Base-by-base conservation (phyloP, 305 asterid genomes). In the Fraxinus floribunda region DNA sequence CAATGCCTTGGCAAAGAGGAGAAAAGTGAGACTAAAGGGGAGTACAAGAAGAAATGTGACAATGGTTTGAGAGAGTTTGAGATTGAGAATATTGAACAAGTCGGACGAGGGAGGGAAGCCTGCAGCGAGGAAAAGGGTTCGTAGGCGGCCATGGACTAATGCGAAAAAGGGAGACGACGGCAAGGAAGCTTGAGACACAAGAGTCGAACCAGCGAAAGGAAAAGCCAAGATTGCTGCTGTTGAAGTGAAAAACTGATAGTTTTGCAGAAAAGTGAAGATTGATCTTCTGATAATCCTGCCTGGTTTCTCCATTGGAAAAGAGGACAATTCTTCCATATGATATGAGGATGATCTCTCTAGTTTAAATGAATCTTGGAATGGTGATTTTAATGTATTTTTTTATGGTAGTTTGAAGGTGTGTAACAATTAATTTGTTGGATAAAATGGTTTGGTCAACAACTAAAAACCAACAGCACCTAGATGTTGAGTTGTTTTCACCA, bases 11-110 rank as follows among this genome's bases (percentile, higher is more conserved):
- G 97, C 81, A 8, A 92, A 85, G 80, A 95, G 97, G 87, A 92
- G 93, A 75, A 88, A 92, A 32, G 97, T 87, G 18, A 94, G 78
- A 11, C 93, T 78, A 66, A 91, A 89, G 78, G 98, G 98, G 7
- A 87, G 76, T 44, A 88, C 83, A 79, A 93, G 80, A 73, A 89
- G 76, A 29, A 86, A 91, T 1, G 93, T 84, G 72, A 90, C 79
- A 13, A 89, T 79, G 46, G 98, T 90, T 75, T 93, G 95, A 39
- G 98, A 87, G 86, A 95, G 92, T 79, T 89, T 94, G 32, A 91
- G 87, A 22, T 82, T 86, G 82, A 95, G 89, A n/a, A 93, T 49
- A n/a, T 86, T 30, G 82, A 90, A 91, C 64, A 94, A 86, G n/a
- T 86, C 88, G 2, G 94, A 90, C 2, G 93, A 87, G 3, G 87